Base-by-base conservation (phyloP, 768 basidiomycete species). In the Rhodotorula sphaerocarpa region DNA sequence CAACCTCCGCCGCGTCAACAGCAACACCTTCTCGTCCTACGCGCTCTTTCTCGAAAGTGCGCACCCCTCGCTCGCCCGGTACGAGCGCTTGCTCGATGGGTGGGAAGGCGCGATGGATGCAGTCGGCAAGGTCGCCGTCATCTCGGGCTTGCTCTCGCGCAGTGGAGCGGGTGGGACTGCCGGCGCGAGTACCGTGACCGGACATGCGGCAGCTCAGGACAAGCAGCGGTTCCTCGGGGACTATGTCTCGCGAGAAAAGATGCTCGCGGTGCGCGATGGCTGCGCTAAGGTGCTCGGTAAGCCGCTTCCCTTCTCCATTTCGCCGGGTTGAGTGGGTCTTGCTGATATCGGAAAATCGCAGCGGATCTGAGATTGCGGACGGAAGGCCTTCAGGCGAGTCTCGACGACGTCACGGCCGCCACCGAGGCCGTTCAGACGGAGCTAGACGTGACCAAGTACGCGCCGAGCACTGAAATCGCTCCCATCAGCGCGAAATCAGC, bases 161-260 rank as follows among this genome's bases (percentile, higher is more conserved):
- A 18, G 28, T 16, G 21, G 21, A 21, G 20, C 45, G 34, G 34
- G 25, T n/a, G 42, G 10, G 50, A 33, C n/a, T 9, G 25, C 43
- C 9, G 25, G 39, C 34, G 34, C 23, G 28, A 41, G 34, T 34
- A 10, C 11, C 39, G 36, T n/a, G 7, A 25, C 9, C 14, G 28
- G 52, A 30, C 33, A 28, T 23, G 52, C 33, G 27, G 18, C 10
- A 25, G 57, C 52, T n/a, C 51, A 44, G 15, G 63, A 63, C 27
- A 72, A 66, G 59, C 67, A 72, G 52, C 46, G 70, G 23, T 50
- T 52, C 21, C 41, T 73, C 41, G 64, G 61, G 11, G 72, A 73
- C 31, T 73, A 70, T 41, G 70, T 73, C 20, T 56, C 51, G 16
- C 51, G 50, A 27, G 69, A 70, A 16, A 73, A 73, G 60, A 71